Conservation (phyloP, 805 yeast species). For the Ascoidea tarda region DNA sequence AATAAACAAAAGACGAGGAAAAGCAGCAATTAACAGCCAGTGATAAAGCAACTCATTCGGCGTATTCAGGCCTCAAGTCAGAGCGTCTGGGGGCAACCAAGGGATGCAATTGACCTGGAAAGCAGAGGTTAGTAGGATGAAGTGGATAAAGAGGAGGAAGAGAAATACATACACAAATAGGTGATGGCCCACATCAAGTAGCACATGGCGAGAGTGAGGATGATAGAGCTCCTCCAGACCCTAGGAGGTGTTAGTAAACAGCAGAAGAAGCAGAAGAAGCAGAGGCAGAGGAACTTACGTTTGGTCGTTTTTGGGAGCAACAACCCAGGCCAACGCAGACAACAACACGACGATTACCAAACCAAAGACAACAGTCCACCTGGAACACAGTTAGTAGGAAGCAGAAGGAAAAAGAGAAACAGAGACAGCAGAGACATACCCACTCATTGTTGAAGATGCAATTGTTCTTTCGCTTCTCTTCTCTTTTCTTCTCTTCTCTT, state of each 20-base stretch:
- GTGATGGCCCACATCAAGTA: slow-evolving; percentile 90
- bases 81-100: slow-evolving; percentile 82
- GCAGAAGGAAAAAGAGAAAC: background rate
- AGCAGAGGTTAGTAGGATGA: slow-evolving; percentile 1
- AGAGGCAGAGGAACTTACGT: slow-evolving; percentile 29
- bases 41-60: slow-evolving; percentile 15
- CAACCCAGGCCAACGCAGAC: slow-evolving; percentile 63
- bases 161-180: slow-evolving; percentile 32
- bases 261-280: slow-evolving; percentile 3
- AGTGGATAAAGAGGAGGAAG: background rate
- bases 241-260: slow-evolving; percentile 15
- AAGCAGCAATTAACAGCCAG: no score
- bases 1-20: no score
- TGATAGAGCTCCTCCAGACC: slow-evolving; percentile 60
- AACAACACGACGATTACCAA: slow-evolving; percentile 42
- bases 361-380: slow-evolving; percentile 60
- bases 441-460: background rate
- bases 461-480: background rate
- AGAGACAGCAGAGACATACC: background rate
- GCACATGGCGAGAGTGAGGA: slow-evolving; percentile 61
- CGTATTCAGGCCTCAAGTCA: slow-evolving; percentile 74
- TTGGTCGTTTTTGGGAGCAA: slow-evolving; percentile 74
- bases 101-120: slow-evolving; percentile 63
- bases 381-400: slow-evolving; percentile 12
- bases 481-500: no score